Base-by-base conservation (phyloP, 2,329 filamentous ascomycete genomes). In the Arthrobotrys conoides region DNA sequence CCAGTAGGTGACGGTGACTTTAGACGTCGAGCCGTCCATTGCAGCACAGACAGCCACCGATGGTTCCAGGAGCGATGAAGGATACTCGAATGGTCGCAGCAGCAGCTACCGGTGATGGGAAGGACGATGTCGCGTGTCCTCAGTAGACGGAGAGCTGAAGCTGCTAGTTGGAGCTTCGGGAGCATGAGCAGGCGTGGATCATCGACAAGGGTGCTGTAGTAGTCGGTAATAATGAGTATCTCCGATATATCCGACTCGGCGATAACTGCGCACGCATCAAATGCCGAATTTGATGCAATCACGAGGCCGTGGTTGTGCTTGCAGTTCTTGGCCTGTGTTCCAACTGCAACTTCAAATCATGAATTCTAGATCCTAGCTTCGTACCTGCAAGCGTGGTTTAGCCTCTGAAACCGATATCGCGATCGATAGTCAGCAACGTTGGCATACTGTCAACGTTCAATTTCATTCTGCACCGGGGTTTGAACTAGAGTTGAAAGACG, bases 1-100 rank as follows among this genome's bases (percentile, higher is more conserved):
- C 86, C 92, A 93, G 86, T 97, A 99, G 87, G 98, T 94, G 86
- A 97, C 69, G 20, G 61, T 77, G 38, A 65, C 64, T 38, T 72
- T 36, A 14, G 51, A 73, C 18, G 71, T 81, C 70, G 76, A 79
- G 48, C 53, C 61, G 44, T 77, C 73, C 73, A 71, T 51, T 20
- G 67, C 55, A 41, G 46, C 38, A 38, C n/a, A 51, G 33, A 5
- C 22, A 44, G 46, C 51, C 5, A 38, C 36, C 36, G 36, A 24
- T 51, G 18, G 41, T 22, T 36, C 24, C 44, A 33, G 24, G n/a
- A 49, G 44, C 44, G 30, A 16, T 59, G 12, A 65, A 65, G 61
- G 44, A 36, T 22, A 33, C n/a, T 64, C 49, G 61, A 33, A 59
- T 16, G 33, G 27, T 61, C 46, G 36, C 57, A 30, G 49, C 22